Conservation (phyloP, 2,329 filamentous ascomycete species). For the Teratosphaeria destructans region DNA sequence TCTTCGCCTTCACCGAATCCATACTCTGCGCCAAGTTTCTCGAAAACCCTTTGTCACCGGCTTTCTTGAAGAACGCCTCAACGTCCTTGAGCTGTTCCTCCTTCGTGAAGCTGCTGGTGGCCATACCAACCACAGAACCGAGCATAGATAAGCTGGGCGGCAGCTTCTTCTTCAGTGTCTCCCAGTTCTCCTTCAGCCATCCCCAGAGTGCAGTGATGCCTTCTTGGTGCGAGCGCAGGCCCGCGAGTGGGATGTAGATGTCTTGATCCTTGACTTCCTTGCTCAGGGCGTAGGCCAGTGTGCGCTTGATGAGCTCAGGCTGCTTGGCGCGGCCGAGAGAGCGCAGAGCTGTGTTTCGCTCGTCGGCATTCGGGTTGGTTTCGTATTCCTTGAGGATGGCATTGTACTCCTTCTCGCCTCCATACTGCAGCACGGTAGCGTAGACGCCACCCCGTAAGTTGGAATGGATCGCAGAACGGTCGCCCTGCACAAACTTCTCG, state of each 20-base stretch:
- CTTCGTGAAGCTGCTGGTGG: conserved; percentile 69
- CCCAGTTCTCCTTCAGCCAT: conserved; percentile 85
- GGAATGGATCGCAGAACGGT: conserved; percentile 74
- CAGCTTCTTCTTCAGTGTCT: conserved; percentile 66
- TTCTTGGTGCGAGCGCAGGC: conserved; percentile 63
- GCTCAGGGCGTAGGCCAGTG: conserved; percentile 63
- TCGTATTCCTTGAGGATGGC: conserved; percentile 65
- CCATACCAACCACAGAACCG: conserved; percentile 71
- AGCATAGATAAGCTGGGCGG: conserved; percentile 83
- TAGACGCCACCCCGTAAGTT: conserved; percentile 86
- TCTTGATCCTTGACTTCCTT: conserved; percentile 89
- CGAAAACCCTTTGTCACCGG: conserved; percentile 81
- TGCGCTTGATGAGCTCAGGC: conserved; percentile 70
- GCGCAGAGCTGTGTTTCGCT: conserved; percentile 84
- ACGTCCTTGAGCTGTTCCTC: conserved; percentile 65
- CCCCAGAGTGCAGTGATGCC: conserved; percentile 72
- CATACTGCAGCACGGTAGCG: conserved; percentile 70
- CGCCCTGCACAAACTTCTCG: conserved; percentile 67
- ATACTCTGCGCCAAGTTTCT: conserved; percentile 81
- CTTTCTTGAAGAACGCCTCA: conserved; percentile 67
- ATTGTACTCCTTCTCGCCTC: conserved; percentile 80
- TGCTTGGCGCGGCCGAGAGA: conserved; percentile 68
- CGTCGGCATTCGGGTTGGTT: conserved; percentile 65
- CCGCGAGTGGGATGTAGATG: conserved; percentile 77
- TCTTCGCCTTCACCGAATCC: conserved; percentile 76